These are phyloP conservation scores for Dalechampia spathulata DNA, from an alignment of 441 rosid genomes.

Conservation along the genomic window DNA sequence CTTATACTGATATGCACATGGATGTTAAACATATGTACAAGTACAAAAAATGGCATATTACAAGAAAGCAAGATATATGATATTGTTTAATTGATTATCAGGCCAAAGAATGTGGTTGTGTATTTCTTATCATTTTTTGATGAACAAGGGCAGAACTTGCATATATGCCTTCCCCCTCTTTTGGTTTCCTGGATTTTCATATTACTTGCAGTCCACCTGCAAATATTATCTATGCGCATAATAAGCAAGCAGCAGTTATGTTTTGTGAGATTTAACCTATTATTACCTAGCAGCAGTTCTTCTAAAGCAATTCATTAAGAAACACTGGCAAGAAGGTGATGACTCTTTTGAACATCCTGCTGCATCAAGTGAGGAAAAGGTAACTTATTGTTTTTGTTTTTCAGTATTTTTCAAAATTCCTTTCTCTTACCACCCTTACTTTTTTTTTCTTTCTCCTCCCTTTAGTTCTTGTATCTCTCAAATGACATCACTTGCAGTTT, in stretches of 20 bases:
- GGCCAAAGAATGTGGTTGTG: not conserved
- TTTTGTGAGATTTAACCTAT: conserved; percentile 45
- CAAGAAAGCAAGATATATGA: no score
- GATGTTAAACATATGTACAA: no score
- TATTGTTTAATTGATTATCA: not conserved
- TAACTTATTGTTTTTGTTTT: conserved; percentile 7
- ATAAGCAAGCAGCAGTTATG: not conserved
- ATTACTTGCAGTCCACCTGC: not conserved
- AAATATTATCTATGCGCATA: not conserved
- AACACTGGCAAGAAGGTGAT: conserved; percentile 91
- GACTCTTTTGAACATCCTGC: conserved; percentile 71
- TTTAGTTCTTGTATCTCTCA: not conserved
- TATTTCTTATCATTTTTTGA: not conserved
- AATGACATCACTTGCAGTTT: not conserved
- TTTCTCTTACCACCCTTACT: not conserved
- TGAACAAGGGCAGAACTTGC: not conserved
- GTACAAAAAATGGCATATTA: no score
- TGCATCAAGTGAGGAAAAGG: conserved; percentile 77
- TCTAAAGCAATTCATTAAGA: conserved; percentile 80
- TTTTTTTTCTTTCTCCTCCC: not conserved
- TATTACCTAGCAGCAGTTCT: conserved; percentile 83
- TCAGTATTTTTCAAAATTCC: not conserved
- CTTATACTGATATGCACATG: no score
- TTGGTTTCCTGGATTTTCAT: not conserved
- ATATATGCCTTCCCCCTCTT: not conserved